Evolutionary conservation across 768 basidiomycete species (phyloP), one percentile per base, ranked within the genome.

Genomic region (Suillus weaverae): DNA sequence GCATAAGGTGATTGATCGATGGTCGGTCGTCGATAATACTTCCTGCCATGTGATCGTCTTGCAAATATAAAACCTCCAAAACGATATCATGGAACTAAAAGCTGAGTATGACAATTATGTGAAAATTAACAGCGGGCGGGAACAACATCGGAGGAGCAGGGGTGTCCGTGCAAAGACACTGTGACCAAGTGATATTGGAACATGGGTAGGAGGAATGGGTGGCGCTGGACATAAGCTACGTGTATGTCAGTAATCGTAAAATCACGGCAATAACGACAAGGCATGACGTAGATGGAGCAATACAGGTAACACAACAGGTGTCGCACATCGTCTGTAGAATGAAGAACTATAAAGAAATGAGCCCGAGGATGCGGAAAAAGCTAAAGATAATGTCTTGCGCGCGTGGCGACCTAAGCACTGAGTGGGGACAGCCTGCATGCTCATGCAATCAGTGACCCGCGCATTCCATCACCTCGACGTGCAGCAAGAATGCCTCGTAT

Each of bases 401-500:
- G 38, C 20, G 16, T 10, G 9, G 26, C 16, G 18, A 20, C 16
- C 22, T 57, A 20, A 39, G 36, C 9, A 55, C 35, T 8, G 8
- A 50, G 48, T 3, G 9, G 36, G 26, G 26, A 18, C 16, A 26
- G 5, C 22, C 10, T 38, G 48, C 38, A 11, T 4, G 3, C 8
- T 76, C 68, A 76, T 64, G 67, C 77, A 51, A 85, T 77, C 33
- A 90, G 84, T 13, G 81, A 76, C 18, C 89, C 90, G 14, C 80
- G 80, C 66, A 84, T 80, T 5, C 91, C 90, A 65, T 90, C 90
- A 16, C 92, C 92, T 26, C 86, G 82, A 20, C 85, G 82, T 10
- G 86, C 81, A 26, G 86, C 81, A 41, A 78, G 61, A 46, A 92
- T 82, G 22, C 85, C 90, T 20, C 89, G 86, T 32, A 87, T 67